Base-by-base conservation (phyloP, 495 filamentous ascomycete species). In the Cladorrhinum samala region DNA sequence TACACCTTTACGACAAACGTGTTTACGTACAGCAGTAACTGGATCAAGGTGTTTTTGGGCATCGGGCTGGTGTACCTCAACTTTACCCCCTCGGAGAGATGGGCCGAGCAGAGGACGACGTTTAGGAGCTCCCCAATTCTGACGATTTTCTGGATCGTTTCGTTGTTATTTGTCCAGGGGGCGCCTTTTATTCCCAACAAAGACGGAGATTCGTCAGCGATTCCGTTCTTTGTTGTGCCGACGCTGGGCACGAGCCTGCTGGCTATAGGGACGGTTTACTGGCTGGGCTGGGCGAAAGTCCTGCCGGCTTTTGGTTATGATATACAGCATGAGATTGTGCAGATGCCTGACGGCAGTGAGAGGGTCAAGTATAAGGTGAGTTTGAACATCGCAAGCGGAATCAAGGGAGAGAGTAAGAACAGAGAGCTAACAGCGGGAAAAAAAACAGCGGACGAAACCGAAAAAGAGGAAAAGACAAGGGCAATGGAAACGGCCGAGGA, bases 41-140 rank as follows among this genome's bases (percentile, higher is more conserved):
- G 63, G 65, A 67, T 70, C 52, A 68, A 70, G 49, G 38, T 83
- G 30, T 72, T 84, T 66, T 79, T 82, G 48, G 73, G 72, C 50
- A 71, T 76, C 53, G 81, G 63, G 50, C 54, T 71, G 13, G 52
- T 71, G 14, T 70, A 70, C 41, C 62, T 66, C 45, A 69, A 63
- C 53, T 77, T 72, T 59, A 53, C 61, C 9, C 68, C 73, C 0
- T 68, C 56, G 2, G 68, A 71, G 50, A 40, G 56, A 4, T 71
- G 68, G 68, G 50, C 61, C 6, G 59, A 64, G 37, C 64, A 67
- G 51, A 62, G 66, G 21, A 70, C 66, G 11, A 63, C 69, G 18
- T 68, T 74, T 57, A 54, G 57, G 24, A 72, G 68, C 54, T 69
- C 66, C 38, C 68, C 72, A 18, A 55, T 71, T 9, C 56, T 77